Conservation (phyloP, 2,329 filamentous ascomycete genomes). For the Epicoccum nigrum region DNA sequence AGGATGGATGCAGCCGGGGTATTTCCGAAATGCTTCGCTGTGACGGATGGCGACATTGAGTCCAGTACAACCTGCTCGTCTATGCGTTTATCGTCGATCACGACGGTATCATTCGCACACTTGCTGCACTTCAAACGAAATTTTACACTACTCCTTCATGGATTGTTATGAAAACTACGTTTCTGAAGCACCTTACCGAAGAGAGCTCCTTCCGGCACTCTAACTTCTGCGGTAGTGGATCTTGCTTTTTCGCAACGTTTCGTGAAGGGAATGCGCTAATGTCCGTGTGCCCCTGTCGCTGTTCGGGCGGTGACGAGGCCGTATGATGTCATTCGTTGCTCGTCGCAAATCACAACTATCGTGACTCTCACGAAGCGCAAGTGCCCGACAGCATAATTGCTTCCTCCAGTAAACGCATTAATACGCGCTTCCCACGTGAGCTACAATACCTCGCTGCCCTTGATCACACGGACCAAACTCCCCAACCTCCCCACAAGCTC, state of each 20-base stretch:
- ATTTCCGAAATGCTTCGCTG: conserved; percentile 1
- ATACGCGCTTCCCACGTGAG: conserved; percentile 7
- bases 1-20: neutral
- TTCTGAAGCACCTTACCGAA: neutral
- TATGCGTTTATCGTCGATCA: too few species aligned
- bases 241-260: too few species aligned
- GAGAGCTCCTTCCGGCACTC: neutral
- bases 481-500: conserved; percentile 4
- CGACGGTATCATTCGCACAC: too few species aligned
- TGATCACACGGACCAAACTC: neutral
- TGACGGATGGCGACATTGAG: neutral
- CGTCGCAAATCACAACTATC: conserved; percentile 12
- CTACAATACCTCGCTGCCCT: conserved; percentile 1
- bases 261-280: neutral
- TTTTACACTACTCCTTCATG: too few species aligned
- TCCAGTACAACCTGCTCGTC: neutral
- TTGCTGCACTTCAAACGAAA: too few species aligned
- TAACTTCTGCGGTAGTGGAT: too few species aligned
- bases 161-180: too few species aligned
- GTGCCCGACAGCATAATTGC: conserved; percentile 11
- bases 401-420: conserved; percentile 9
- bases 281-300: neutral
- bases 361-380: conserved; percentile 11
- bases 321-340: conserved; percentile 11
- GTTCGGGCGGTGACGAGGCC: conserved; percentile 8